phyloP scores from a whole-genome alignment of 2,329 filamentous ascomycete genomes.

The Sarocladium strictum region DNA sequence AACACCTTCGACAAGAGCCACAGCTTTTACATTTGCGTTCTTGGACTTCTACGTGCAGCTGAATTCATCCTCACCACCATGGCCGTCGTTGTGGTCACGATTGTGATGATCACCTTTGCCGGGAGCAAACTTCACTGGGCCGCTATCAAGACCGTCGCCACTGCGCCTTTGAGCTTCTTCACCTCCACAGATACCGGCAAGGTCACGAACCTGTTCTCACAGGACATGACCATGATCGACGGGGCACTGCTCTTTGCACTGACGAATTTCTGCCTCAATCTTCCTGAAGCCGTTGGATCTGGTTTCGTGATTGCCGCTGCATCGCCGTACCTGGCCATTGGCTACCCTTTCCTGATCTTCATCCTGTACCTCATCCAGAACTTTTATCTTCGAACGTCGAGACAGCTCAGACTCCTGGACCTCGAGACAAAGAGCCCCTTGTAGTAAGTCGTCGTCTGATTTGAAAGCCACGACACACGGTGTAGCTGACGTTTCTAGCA shows the following conservation, averaged over 20 bases:
- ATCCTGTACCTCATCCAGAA: constrained; percentile 46
- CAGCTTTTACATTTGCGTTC: constrained; percentile 26
- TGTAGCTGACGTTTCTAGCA: constrained; percentile 15
- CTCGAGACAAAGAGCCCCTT: constrained; percentile 56
- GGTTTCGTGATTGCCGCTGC: constrained; percentile 39
- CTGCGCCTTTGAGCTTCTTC: constrained; percentile 36
- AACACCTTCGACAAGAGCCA: constrained; percentile 17
- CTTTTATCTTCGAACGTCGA: constrained; percentile 54
- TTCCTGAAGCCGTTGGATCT: constrained; percentile 31
- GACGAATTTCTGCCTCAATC: constrained; percentile 20
- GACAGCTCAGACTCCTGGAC: constrained; percentile 54
- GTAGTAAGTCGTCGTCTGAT: constrained; percentile 32
- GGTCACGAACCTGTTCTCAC: constrained; percentile 38
- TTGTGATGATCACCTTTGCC: constrained; percentile 22
- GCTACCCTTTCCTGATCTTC: constrained; percentile 41
- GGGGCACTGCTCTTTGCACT: constrained; percentile 29
- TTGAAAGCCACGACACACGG: too few species aligned
- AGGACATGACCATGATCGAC: constrained; percentile 38
- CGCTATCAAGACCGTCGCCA: constrained; percentile 26
- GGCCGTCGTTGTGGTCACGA: constrained; percentile 16
- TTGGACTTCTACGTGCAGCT: constrained; percentile 17
- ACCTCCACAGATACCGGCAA: constrained; percentile 34
- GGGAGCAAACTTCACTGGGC: constrained; percentile 17
- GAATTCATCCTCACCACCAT: constrained; percentile 15
- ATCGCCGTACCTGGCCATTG: constrained; percentile 39